Base-by-base conservation (phyloP, 306 rosid genomes). In the Vigna trinervia region DNA sequence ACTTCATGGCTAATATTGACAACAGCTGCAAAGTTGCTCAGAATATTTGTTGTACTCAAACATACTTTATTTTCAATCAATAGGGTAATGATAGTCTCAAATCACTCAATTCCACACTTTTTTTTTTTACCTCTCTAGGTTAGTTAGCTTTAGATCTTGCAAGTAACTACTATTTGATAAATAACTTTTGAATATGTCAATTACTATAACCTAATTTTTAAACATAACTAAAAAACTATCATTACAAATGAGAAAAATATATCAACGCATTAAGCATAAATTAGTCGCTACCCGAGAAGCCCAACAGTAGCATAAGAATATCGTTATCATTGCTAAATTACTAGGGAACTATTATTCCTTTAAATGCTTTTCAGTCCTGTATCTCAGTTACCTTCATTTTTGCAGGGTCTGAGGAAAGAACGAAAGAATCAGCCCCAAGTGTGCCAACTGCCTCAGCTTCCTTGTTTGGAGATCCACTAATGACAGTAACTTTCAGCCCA, bases 401-500 rank as follows among this genome's bases (percentile, higher is more conserved):
- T 62, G 39, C 87, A 41, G 90, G 85, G 77, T 94, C 93, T 2
- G 74, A 77, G 19, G 93, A 90, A 58, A 94, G 80, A 74, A 94
- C 83, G 77, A 94, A 94, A 76, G 90, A 48, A 87, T 94, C 97
- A 38, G 98, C 97, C 48, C 97, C 98, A 4, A 94, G 96, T 17
- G 7, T 83, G 60, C 77, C 28, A 45, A 89, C 77, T 13, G 98
- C 97, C 74, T 94, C 98, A 8, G 51, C 62, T 86, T 89, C 74
- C 86, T 94, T 94, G 45, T 48, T 23, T 0, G 90, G 88, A 39
- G 98, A 89, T 75, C 88, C 63, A 77, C 98, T 94, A 34, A 94
- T 92, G 65, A 90, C 97, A n/a, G 97, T 94, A 73, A 94, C 98
- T 86, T 90, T 94, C 73, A 92, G 84, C 54, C 98, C 98, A 83